Base-by-base conservation (phyloP, 2,329 filamentous ascomycete species). In the Ascochyta rabiei region DNA sequence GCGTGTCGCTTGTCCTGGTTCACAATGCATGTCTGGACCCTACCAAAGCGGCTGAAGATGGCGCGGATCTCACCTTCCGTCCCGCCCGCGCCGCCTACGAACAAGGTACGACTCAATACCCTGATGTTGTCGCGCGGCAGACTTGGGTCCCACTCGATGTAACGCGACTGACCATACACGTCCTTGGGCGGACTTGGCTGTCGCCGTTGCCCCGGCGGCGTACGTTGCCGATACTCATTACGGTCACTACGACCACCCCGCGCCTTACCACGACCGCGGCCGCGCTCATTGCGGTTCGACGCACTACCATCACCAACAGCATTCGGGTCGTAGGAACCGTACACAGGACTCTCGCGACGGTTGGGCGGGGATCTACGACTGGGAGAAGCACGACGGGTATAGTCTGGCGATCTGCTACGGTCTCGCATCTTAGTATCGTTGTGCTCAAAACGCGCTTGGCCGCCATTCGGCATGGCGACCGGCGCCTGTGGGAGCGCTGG, bases 1-100 rank as follows among this genome's bases (percentile, higher is more conserved):
- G 95, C 95, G 76, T 99, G 95, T 16, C 95, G 90, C 79, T 98
- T 99, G 71, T 99, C 95, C 69, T 91, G 89, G 79, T 99, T 98
- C 63, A 97, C 93, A 62, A 99, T 99, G 77, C 93, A 98, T 1
- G 93, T 97, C 76, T 99, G 95, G 4, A 99, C 95, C 48, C 87
- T 82, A 55, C 95, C 95, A 71, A 88, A 96, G 40, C 86, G 86
- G 68, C 81, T 82, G 75, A 99, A 99, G 39, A 96, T 86, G 45
- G 79, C 80, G 48, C 92, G 87, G 48, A 99, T 82, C 73, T 98
- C 92, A 53, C 83, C 80, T 76, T 99, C 93, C 6, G 89, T 87
- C 54, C 78, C 78, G 46, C 77, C 70, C 63, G 97, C 95, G 71
- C 95, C 95, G 61, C 95, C 95, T 67, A 99, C 93, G 73, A 99